These are phyloP conservation scores for Marasmius tenuissimus DNA, from an alignment of 1,284 basidiomycete genomes.

Conservation along the genomic window DNA sequence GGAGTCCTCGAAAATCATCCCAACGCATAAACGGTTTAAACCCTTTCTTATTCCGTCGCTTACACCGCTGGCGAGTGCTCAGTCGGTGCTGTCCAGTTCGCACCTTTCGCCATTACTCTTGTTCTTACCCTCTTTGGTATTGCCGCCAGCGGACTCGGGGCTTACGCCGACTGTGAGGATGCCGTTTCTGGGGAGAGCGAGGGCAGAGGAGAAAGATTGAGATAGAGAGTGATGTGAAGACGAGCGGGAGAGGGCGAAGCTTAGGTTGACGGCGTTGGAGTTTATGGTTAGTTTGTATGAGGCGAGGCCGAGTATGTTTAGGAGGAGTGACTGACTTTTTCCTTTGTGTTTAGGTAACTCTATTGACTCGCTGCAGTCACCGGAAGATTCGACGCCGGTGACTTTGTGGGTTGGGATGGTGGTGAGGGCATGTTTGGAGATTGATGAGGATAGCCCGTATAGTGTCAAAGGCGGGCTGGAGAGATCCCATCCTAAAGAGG, in stretches of 20 bases:
- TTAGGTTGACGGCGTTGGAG: slow-evolving; percentile 67
- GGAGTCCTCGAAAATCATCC: too few relatives aligned
- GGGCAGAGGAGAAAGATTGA: slow-evolving; percentile 14
- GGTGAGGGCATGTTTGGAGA: slow-evolving; percentile 71
- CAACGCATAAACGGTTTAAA: too few relatives aligned
- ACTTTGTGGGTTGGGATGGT: slow-evolving; percentile 58
- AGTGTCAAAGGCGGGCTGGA: slow-evolving; percentile 49
- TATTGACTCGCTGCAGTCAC: slow-evolving; percentile 11
- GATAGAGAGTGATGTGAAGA: slow-evolving; percentile 26
- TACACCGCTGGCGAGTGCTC: neutral
- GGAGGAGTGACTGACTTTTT: slow-evolving; percentile 28
- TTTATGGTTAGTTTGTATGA: slow-evolving; percentile 78
- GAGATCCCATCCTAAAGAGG: slow-evolving; percentile 71
- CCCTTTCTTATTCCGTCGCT: neutral
- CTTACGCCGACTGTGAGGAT: slow-evolving; percentile 72
- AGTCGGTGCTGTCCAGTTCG: neutral
- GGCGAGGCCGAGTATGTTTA: slow-evolving; percentile 65
- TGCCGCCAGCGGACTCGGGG: slow-evolving; percentile 51
- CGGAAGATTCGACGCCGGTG: neutral
- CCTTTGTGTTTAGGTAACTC: neutral
- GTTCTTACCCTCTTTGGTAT: neutral
- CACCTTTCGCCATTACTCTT: neutral
- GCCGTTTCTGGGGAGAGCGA: slow-evolving; percentile 49
- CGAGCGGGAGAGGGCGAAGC: slow-evolving; percentile 49
- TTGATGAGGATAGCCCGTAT: slow-evolving; percentile 46